Base-by-base conservation (phyloP, 2,329 filamentous ascomycete genomes). In the Paecilomyces variotii region DNA sequence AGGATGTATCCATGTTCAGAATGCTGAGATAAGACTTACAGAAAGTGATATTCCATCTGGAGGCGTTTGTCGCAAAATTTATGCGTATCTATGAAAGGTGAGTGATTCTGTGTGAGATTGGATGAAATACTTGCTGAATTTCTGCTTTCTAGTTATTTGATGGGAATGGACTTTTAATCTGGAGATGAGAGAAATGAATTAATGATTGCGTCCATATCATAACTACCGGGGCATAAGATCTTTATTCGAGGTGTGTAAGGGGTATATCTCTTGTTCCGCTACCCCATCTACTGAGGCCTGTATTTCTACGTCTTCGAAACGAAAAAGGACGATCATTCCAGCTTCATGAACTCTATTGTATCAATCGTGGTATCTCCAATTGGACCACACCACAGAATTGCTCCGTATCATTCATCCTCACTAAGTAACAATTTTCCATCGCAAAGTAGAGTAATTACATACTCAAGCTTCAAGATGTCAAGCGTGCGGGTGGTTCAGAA, bases 51-150 rank as follows among this genome's bases (percentile, higher is more conserved):
- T 99, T 99, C 76, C 95, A 99, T 70, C 79, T 99, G 3, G 95
- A 99, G 76, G 94, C 94, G 2, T 99, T 99, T 75, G 94, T 99
- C 59, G 93, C 93, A 59, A 97, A 97, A 78, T 96, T 97, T 73
- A 97, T 99, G 93, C 85, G 93, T 66, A 85, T 97, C 65, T 84
- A 93, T 63, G 94, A 99, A 79, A 93, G 91, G 86, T 95, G 86
- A 63, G 78, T 71, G 28, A 12, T 57, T 54, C 53, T 27, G n/a
- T n/a, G 54, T 27, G 10, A 39, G 52, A 0, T 35, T n/a, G 12
- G 19, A 34, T 24, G 25, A 32, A 51, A 4, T 35, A 63, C n/a
- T 24, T 61, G 57, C 56, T 63, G 82, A 76, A 65, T 75, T 76
- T 70, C 75, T 87, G 25, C 9, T 4, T n/a, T 51, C 9, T 53